These are phyloP conservation scores for Trichosanthes truncata DNA, from an alignment of 306 rosid species.

Conservation along the genomic window DNA sequence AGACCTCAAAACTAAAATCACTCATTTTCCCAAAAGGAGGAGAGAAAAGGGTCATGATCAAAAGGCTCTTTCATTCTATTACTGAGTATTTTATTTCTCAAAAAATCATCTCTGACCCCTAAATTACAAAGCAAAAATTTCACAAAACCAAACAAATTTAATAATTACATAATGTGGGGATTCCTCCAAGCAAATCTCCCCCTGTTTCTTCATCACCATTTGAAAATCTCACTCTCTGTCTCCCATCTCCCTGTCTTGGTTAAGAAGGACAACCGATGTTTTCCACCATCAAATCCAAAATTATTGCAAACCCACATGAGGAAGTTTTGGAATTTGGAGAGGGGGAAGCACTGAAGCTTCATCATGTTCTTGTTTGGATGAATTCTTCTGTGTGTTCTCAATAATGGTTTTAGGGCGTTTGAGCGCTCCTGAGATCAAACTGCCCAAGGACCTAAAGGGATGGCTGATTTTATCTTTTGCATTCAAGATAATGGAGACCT, in stretches of 20 bases:
- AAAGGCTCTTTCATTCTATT: neutral
- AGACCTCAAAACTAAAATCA: neutral
- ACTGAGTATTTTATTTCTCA: neutral
- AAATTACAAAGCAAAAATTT: neutral
- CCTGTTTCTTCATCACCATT: neutral
- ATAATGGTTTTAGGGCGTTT: conserved; percentile 17
- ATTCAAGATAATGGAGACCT: conserved; percentile 46
- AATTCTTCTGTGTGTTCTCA: conserved; percentile 18
- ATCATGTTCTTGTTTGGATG: neutral
- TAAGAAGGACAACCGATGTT: conserved; percentile 7
- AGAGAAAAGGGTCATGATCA: neutral
- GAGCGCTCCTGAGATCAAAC: conserved; percentile 24
- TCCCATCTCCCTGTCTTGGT: neutral
- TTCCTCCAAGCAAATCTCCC: neutral
- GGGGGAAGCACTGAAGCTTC: conserved; percentile 25
- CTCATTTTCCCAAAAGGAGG: neutral
- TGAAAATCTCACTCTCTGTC: neutral
- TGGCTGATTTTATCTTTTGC: conserved; percentile 41
- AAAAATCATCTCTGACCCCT: neutral
- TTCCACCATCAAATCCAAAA: conserved; percentile 3
- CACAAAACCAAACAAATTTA: neutral
- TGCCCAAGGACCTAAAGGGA: conserved; percentile 45
- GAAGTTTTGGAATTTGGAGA: conserved; percentile 30
- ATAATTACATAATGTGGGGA: neutral
- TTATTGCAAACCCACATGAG: conserved; percentile 12